These are phyloP conservation scores for Penicillium waksmanii DNA, from an alignment of 495 filamentous ascomycete species.

Conservation along the genomic window DNA sequence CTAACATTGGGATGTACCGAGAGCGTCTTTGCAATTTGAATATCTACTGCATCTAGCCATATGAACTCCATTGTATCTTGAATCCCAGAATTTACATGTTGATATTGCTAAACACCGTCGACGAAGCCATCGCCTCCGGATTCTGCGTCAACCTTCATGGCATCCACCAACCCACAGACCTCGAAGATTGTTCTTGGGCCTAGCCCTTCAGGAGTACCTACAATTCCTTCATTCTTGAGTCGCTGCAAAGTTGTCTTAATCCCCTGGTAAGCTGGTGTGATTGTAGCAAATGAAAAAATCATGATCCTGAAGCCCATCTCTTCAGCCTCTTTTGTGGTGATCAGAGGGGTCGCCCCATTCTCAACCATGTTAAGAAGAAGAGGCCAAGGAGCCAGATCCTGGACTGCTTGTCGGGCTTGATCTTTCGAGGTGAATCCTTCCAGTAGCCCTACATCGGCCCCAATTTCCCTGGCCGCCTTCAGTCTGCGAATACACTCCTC, in stretches of 20 bases:
- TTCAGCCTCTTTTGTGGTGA: conserved; percentile 23
- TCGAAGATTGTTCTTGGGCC: too few species aligned
- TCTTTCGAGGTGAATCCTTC: conserved; percentile 52
- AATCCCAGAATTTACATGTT: too few species aligned
- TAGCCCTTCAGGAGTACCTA: too few species aligned
- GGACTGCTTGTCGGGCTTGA: conserved; percentile 17
- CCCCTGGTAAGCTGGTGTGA: conserved; percentile 13
- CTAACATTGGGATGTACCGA: too few species aligned
- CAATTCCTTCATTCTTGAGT: conserved; percentile 16
- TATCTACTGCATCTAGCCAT: too few species aligned
- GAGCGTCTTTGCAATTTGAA: too few species aligned
- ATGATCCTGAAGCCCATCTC: conserved; percentile 32
- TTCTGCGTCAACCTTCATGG: too few species aligned
- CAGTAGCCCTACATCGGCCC: conserved; percentile 61
- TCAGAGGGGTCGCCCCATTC: conserved; percentile 28
- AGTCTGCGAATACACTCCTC: conserved; percentile 54
- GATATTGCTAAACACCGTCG: too few species aligned
- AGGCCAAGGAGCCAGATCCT: conserved; percentile 28
- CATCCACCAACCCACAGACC: too few species aligned
- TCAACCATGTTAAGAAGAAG: conserved; percentile 34
- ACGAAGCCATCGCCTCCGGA: neutral
- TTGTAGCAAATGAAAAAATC: conserved; percentile 26
- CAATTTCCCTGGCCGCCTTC: conserved; percentile 46
- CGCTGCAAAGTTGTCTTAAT: conserved; percentile 7
- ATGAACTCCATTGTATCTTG: too few species aligned